A percentile compares a stretch with the other conserved stretches of the same genome.
Conservation (phyloP, 306 rosid genomes). For the Vigna angularis region DNA sequence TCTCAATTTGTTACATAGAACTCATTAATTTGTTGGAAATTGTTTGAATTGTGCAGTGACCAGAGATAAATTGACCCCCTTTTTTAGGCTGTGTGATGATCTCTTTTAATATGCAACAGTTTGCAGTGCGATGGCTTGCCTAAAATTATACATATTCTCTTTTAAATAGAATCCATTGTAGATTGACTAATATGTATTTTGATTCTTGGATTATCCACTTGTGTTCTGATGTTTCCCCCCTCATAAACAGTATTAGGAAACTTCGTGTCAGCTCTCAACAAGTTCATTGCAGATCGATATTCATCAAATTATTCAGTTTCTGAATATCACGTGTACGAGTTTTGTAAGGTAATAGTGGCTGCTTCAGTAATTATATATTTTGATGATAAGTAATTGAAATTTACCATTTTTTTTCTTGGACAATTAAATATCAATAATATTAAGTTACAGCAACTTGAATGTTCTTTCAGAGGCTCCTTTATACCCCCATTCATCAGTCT, state of each 20-base stretch:
- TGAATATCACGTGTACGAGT: slow-evolving; percentile 92
- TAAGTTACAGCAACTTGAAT: slow-evolving; percentile 5
- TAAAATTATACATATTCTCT: slow-evolving; percentile 7
- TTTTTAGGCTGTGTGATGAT: background rate
- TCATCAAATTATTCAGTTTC: slow-evolving; percentile 77
- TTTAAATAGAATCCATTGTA: slow-evolving; percentile 20
- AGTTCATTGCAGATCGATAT: slow-evolving; percentile 86
- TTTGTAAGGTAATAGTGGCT: slow-evolving; percentile 74
- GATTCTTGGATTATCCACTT: slow-evolving; percentile 31
- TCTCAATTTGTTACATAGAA: background rate
- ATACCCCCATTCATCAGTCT: background rate
- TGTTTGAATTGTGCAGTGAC: slow-evolving; percentile 7
- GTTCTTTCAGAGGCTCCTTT: slow-evolving; percentile 20
- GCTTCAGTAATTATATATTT: slow-evolving; percentile 28
- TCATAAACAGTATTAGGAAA: slow-evolving; percentile 76
- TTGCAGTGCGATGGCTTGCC: background rate
- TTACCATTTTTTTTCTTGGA: background rate
- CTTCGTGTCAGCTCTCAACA: slow-evolving; percentile 90
- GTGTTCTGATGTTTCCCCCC: slow-evolving; percentile 18
- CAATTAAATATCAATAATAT: background rate
- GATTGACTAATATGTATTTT: background rate
- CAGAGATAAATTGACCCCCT: background rate
- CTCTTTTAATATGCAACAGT: background rate
- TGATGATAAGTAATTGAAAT: slow-evolving; percentile 19
- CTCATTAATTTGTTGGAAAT: background rate